These are phyloP conservation scores for Cubamyces lactineus DNA, from an alignment of 768 basidiomycete species.

Conservation along the genomic window DNA sequence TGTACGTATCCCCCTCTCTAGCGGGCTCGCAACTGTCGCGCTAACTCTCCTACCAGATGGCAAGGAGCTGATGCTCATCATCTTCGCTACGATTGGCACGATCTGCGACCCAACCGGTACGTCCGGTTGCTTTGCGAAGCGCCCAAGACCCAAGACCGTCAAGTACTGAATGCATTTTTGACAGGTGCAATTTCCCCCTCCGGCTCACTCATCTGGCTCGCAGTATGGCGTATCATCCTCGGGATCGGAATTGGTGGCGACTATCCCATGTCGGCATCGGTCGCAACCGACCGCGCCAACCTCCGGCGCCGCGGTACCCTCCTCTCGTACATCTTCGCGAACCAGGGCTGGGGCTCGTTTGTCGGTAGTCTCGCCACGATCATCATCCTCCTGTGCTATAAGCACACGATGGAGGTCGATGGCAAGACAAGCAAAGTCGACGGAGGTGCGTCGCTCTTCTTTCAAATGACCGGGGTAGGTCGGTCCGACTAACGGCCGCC, in stretches of 20 bases:
- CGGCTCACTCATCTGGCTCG: slow-evolving; percentile 61
- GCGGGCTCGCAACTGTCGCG: slow-evolving; percentile 4
- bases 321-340: slow-evolving; percentile 76
- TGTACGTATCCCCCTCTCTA: slow-evolving; percentile 42
- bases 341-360: slow-evolving; percentile 79
- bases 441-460: slow-evolving; percentile 50
- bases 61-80: slow-evolving; percentile 81
- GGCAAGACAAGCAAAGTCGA: slow-evolving; percentile 67
- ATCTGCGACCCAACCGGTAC: slow-evolving; percentile 66
- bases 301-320: slow-evolving; percentile 71
- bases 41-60: slow-evolving; percentile 50
- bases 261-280: slow-evolving; percentile 75
- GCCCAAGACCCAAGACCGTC: too few relatives aligned
- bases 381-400: slow-evolving; percentile 66
- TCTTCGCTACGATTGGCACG: slow-evolving; percentile 72
- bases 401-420: slow-evolving; percentile 60
- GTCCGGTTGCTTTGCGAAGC: not conserved
- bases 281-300: slow-evolving; percentile 68
- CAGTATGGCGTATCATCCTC: slow-evolving; percentile 69
- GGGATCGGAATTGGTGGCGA: slow-evolving; percentile 82
- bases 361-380: slow-evolving; percentile 64
- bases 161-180: not conserved
- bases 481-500: slow-evolving; percentile 1
- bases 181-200: slow-evolving; percentile 53
- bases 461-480: not conserved